Percentiles rank a stretch among this genome's conserved stretches.
These are phyloP conservation scores for Lichtheimia ramosa DNA, from an alignment of 371 early-diverging fungal genomes.

Conservation along the genomic window DNA sequence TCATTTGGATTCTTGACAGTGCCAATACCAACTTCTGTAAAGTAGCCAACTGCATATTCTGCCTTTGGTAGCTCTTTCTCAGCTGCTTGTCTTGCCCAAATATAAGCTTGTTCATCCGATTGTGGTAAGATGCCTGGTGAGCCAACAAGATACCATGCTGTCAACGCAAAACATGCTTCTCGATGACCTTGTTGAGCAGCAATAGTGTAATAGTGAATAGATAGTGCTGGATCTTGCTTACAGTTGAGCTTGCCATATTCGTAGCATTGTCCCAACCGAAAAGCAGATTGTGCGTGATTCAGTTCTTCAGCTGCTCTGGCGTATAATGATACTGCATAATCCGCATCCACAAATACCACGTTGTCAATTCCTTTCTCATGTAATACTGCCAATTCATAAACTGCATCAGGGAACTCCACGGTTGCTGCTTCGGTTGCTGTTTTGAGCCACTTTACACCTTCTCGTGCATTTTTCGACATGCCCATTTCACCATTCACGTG, in stretches of 20 bases:
- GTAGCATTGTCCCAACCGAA: slow-evolving; percentile 77
- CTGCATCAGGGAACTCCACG: slow-evolving; percentile 70
- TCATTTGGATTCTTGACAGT: slow-evolving; percentile 66
- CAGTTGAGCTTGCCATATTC: slow-evolving; percentile 76
- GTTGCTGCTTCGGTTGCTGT: slow-evolving; percentile 71
- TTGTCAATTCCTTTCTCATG: slow-evolving; percentile 71
- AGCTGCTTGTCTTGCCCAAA: slow-evolving; percentile 88
- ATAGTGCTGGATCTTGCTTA: slow-evolving; percentile 63
- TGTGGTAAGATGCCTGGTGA: slow-evolving; percentile 74
- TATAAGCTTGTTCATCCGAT: slow-evolving; percentile 85
- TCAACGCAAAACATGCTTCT: slow-evolving; percentile 85
- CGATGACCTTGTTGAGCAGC: slow-evolving; percentile 91
- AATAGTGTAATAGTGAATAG: slow-evolving; percentile 72
- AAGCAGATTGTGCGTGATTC: slow-evolving; percentile 76
- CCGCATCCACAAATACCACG: slow-evolving; percentile 70
- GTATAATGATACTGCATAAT: slow-evolving; percentile 76
- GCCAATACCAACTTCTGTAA: slow-evolving; percentile 84
- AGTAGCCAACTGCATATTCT: slow-evolving; percentile 87
- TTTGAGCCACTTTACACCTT: slow-evolving; percentile 82
- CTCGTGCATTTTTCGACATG: slow-evolving; percentile 59
- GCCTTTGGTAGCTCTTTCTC: slow-evolving; percentile 86
- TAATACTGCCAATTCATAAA: slow-evolving; percentile 70
- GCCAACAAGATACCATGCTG: slow-evolving; percentile 91
- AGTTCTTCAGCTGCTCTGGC: slow-evolving; percentile 64
- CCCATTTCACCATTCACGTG: slow-evolving; percentile 71